Percentiles rank a stretch among this genome's conserved stretches.
Evolutionary conservation across 208 protist genomes (phyloP).

Genomic region (Angomonas ambiguus): DNA sequence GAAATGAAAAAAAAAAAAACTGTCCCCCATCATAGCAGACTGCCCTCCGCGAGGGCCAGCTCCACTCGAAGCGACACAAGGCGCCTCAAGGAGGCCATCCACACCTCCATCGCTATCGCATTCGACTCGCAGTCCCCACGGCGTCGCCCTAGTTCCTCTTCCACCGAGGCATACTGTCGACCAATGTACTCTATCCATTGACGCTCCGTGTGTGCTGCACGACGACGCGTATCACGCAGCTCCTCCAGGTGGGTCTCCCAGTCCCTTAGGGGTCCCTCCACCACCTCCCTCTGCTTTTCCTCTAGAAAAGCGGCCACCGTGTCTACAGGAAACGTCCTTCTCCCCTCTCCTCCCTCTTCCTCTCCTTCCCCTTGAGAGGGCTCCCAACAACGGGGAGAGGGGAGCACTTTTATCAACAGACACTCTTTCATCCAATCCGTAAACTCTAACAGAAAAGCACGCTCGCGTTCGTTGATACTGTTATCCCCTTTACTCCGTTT

Average conservation of each 20-base stretch:
- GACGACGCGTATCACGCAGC: background rate
- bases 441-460: background rate
- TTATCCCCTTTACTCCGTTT: background rate
- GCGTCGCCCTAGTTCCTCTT: background rate
- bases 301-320: no score
- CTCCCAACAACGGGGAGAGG: background rate
- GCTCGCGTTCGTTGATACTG: background rate
- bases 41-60: background rate
- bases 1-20: slow-evolving; percentile 8
- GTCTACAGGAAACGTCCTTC: no score
- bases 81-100: background rate
- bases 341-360: no score
- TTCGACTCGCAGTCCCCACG: background rate
- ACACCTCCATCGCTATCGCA: background rate
- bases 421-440: background rate
- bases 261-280: no score
- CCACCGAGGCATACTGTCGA: background rate
- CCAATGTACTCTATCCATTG: background rate
- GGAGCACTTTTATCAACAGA: background rate
- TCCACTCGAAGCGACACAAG: background rate
- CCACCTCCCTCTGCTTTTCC: no score
- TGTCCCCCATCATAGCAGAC: background rate
- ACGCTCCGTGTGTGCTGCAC: background rate
- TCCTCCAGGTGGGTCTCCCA: background rate
- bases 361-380: no score